Conservation (phyloP, 2,329 filamentous ascomycete genomes). For the Alternaria panax region DNA sequence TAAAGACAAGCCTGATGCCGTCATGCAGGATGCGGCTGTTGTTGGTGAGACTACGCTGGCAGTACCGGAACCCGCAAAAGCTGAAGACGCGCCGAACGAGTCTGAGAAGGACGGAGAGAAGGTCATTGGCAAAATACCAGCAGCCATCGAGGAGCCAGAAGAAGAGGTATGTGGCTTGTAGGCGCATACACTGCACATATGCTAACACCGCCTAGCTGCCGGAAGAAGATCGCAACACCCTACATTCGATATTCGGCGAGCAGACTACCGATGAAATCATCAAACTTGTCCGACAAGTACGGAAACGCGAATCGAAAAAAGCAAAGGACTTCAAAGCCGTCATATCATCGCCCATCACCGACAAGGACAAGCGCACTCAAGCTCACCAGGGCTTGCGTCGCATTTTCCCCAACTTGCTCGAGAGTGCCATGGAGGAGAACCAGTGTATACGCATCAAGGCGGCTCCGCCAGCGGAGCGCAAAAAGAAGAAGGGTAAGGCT, state of each 20-base stretch:
- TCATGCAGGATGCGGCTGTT: constrained; percentile 24
- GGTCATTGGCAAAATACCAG: constrained; percentile 3
- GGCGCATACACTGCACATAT: background rate
- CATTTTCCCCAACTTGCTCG: constrained; percentile 79
- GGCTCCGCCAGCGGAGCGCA: constrained; percentile 49
- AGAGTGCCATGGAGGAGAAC: constrained; percentile 77
- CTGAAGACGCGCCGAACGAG: background rate
- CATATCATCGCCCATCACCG: constrained; percentile 62
- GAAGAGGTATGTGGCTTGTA: constrained; percentile 21
- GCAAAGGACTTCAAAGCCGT: constrained; percentile 63
- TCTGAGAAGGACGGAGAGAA: constrained; percentile 17
- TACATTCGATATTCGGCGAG: constrained; percentile 60
- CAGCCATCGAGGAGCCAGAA: constrained; percentile 18
- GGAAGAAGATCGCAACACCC: constrained; percentile 46
- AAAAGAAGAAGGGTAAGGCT: constrained; percentile 36
- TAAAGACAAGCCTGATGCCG: constrained; percentile 29
- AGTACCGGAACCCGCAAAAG: constrained; percentile 1
- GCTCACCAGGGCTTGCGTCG: constrained; percentile 74
- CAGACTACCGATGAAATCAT: constrained; percentile 60
- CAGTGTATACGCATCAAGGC: constrained; percentile 69
- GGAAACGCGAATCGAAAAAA: constrained; percentile 63
- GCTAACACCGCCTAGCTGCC: constrained; percentile 41
- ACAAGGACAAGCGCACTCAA: constrained; percentile 67
- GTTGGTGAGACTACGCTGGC: constrained; percentile 24
- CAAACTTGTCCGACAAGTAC: constrained; percentile 62